phyloP scores from a whole-genome alignment of 495 filamentous ascomycete species.

The Geoglossum glabrum region DNA sequence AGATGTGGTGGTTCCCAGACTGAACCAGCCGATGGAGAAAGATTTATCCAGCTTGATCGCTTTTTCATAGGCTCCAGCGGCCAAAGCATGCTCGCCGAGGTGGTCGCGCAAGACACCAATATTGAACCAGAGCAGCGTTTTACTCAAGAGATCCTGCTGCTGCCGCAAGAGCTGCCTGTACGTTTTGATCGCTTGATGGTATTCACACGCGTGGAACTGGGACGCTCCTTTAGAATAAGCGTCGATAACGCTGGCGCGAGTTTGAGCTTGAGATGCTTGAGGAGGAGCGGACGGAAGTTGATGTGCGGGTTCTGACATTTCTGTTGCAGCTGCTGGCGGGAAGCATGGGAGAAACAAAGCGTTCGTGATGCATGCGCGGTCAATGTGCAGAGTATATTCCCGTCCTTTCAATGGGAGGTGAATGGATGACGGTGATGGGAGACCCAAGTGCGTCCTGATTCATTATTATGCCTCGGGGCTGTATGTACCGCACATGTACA shows the following conservation, averaged over 20 bases:
- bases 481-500: too few relatives aligned
- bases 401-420: too few relatives aligned
- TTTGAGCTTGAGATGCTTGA: not conserved
- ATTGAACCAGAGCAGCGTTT: constrained; percentile 2
- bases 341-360: too few relatives aligned
- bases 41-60: not conserved
- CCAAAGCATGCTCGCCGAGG: constrained; percentile 1
- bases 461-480: too few relatives aligned
- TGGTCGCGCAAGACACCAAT: constrained; percentile 5
- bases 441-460: too few relatives aligned
- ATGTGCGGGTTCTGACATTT: too few relatives aligned
- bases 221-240: not conserved
- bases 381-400: too few relatives aligned
- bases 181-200: not conserved
- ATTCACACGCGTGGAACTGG: not conserved
- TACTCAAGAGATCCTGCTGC: not conserved
- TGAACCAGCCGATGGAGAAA: constrained; percentile 4
- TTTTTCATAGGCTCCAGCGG: constrained; percentile 1
- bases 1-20: constrained; percentile 1
- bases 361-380: too few relatives aligned
- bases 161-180: not conserved
- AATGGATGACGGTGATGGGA: too few relatives aligned
- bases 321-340: too few relatives aligned
- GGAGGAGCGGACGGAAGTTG: not conserved
- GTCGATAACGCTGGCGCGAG: not conserved